Evolutionary conservation across 306 rosid species (phyloP), one percentile per base, ranked within the genome.

Genomic region (Cicer arietinum): DNA sequence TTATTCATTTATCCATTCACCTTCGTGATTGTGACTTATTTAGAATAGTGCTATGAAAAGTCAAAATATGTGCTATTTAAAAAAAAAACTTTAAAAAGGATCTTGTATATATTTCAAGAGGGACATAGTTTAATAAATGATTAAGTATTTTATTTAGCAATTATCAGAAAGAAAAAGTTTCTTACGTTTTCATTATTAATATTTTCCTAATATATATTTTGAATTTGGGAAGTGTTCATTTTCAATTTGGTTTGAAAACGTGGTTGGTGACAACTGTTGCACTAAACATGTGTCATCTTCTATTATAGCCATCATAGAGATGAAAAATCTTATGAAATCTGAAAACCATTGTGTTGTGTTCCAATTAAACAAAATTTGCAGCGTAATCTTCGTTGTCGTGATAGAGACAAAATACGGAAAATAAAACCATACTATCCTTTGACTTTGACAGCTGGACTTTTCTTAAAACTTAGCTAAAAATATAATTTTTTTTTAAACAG

Each of bases 241-340:
- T 46, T 67, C 72, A 46, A 67, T 67, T 67, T 67, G 22, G 56
- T 67, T 45, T 46, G 57, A 67, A 25, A 67, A 45, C 13, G 22
- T 7, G 41, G 20, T 67, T 11, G 57, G 57, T 67, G 72, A 67
- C 72, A 67, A 67, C 72, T 67, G 57, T 67, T 6, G 11, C 25
- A 10, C 18, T 66, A 66, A 66, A 20, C 54, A 18, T 22, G 72
- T 8, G 57, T 20, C 41, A 22, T 20, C 41, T 45, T 45, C 18
- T 2, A 7, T 17, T 20, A 6, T 11, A 20, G 20, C n/a, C 46
- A n/a, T 39, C 10, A 6, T 12, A 25, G 10, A 58, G 9, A 35
- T 4, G 6, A 7, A 7, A 16, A 14, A n/a, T 25, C 8, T 14
- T 41, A 17, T 60, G 39, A 65, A 44, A 66, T 66, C 18, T 44